These are phyloP conservation scores for Sophora flavescens DNA, from an alignment of 306 rosid species.

Conservation along the genomic window DNA sequence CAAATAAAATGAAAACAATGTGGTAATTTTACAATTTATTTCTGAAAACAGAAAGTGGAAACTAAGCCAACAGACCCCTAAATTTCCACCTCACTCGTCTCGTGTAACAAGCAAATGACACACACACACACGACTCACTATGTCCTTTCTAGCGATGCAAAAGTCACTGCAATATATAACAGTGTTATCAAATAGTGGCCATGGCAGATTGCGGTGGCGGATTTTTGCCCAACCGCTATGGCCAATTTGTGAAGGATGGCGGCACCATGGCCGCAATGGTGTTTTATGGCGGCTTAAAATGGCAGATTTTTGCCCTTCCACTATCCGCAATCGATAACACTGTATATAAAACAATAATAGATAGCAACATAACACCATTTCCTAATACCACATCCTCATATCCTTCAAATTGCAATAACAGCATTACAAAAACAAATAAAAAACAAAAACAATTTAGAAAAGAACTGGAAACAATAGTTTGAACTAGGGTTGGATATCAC, in stretches of 20 bases:
- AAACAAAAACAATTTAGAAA: background rate
- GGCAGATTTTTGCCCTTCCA: too few species aligned
- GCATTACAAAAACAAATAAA: background rate
- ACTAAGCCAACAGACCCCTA: background rate
- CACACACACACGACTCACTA: background rate
- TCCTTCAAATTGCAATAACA: slow-evolving; percentile 17
- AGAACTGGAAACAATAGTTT: slow-evolving; percentile 23
- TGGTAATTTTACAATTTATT: too few species aligned
- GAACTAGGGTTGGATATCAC: slow-evolving; percentile 82
- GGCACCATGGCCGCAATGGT: too few species aligned
- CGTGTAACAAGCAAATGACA: background rate
- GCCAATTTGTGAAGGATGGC: too few species aligned
- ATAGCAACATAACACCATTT: background rate
- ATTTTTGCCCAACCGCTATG: too few species aligned
- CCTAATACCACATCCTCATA: background rate
- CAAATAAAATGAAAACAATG: too few species aligned
- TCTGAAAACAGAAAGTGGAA: too few species aligned
- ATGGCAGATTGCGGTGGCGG: too few species aligned
- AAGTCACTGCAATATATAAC: background rate
- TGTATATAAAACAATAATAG: background rate
- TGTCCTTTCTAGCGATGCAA: background rate
- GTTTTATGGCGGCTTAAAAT: too few species aligned
- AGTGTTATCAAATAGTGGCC: too few species aligned
- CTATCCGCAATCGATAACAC: too few species aligned
- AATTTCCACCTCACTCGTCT: background rate